Evolutionary conservation across 768 basidiomycete species (phyloP), one percentile per base, ranked within the genome.

Genomic region (Amyloporia xantha): DNA sequence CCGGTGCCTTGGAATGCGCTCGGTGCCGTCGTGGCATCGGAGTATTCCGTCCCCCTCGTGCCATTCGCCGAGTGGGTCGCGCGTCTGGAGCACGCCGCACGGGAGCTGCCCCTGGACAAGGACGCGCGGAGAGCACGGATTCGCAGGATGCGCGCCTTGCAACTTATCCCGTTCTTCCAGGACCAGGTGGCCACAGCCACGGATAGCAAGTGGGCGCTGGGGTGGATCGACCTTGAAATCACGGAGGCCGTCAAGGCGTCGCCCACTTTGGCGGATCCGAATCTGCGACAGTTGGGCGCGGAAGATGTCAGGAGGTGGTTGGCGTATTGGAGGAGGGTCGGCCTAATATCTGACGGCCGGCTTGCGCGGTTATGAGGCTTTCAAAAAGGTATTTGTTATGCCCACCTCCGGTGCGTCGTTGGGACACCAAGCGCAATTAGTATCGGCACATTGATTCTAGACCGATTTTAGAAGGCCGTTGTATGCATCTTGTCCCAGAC

Each of bases 1-100:
- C 64, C 68, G 4, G 50, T 62, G 1, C 39, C 60, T 1, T 73
- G 71, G 69, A 52, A 55, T 1, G 17, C 39, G 7, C 15, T 54
- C 30, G 30, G 51, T 2, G 30, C 39, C 1, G 50, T 49, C 2
- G 53, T 57, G 46, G 53, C 56, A 3, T 39, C 30, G 15, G 42
- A 47, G n/a, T 53, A 66, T 17, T 27, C 41, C n/a, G 48, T 66
- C 26, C 56, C 54, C 3, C 44, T 60, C 19, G 60, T 64, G 11
- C 49, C 64, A 15, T 66, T 55, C 48, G 37, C 28, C 4, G 52
- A 58, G 26, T 68, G 67, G 66, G 36, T 61, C 9, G 19, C 44
- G n/a, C 20, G 28, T n/a, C 33, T 45, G n/a, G 44, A 45, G 33
- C 6, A 10, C 5, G 17, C 27, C 4, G 42, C 42, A n/a, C 6